Evolutionary conservation across 345 rosid genomes (phyloP).

Genomic region (Citrus medica): DNA sequence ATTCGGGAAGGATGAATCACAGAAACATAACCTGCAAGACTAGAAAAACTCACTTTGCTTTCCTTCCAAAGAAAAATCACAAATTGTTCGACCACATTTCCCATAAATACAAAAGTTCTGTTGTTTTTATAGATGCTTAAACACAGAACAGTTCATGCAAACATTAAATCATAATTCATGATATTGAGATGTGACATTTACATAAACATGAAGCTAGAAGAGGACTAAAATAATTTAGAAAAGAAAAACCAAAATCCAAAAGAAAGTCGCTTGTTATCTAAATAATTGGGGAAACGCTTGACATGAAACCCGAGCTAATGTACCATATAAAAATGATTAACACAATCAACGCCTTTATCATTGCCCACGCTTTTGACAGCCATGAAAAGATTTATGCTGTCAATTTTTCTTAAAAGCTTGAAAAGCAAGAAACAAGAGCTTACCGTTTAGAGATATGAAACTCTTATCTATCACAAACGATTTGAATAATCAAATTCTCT

Average conservation of each 20-base stretch:
- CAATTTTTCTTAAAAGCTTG: too few species aligned
- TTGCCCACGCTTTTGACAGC: background rate
- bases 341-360: background rate
- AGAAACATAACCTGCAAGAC: constrained; percentile 44
- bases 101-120: background rate
- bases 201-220: background rate
- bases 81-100: background rate
- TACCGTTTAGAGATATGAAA: constrained; percentile 12
- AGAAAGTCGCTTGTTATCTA: background rate
- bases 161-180: background rate
- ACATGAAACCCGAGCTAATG: constrained; percentile 16
- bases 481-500: constrained; percentile 11
- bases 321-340: background rate
- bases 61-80: too few species aligned
- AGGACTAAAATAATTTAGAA: background rate
- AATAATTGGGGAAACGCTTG: background rate
- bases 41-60: background rate
- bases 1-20: constrained; percentile 2
- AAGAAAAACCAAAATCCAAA: background rate
- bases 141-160: background rate
- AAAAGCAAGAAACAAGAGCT: background rate
- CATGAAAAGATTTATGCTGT: background rate
- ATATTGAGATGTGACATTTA: background rate
- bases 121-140: background rate
- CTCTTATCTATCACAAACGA: background rate